Base-by-base conservation (phyloP, 495 filamentous ascomycete genomes). In the Tricharina praecox region DNA sequence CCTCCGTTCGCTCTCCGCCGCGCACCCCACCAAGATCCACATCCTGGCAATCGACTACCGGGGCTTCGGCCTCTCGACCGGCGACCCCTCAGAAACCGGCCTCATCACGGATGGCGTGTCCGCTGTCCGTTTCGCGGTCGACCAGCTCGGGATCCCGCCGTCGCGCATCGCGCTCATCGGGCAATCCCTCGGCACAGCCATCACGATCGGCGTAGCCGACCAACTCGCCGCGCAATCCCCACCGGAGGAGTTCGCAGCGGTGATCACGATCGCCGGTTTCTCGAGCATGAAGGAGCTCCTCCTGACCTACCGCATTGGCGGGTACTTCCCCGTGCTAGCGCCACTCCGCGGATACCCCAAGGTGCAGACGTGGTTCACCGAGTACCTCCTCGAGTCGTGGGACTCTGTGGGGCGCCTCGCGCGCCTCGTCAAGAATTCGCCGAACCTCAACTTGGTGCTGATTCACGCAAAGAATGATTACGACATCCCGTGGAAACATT, bases 151-250 rank as follows among this genome's bases (percentile, higher is more conserved):
- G 16, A 72, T 95, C 19, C 69, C 81, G 0, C 64, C 87, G 0
- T 67, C 72, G 13, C 72, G 75, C 10, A 93, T 95, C 38, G 73
- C 84, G 8, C 67, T 95, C 34, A 61, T 87, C n/a, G 88, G 87
- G 36, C 87, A 94, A 48, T 85, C 78, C 50, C 76, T 97, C 2
- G 90, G 90, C 23, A 93, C 90, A 7, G 88, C 82, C 1, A 81
- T 95, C 1, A 75, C 76, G 11, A 64, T 76, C 18, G 87, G 70
- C 16, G 75, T 82, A 1, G 76, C 74, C 0, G 79, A 90, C 52
- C 69, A 74, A 28, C 87, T 82, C 51, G 66, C 56, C 48, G 36
- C 5, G 24, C 32, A 25, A 16, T 26, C 47, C 19, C n/a, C 42
- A 18, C 52, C 58, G 25, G 48, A 48, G 32, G 52, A 62, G 32